phyloP scores from a whole-genome alignment of 2,329 filamentous ascomycete species.

The Dactylellina haptotyla region DNA sequence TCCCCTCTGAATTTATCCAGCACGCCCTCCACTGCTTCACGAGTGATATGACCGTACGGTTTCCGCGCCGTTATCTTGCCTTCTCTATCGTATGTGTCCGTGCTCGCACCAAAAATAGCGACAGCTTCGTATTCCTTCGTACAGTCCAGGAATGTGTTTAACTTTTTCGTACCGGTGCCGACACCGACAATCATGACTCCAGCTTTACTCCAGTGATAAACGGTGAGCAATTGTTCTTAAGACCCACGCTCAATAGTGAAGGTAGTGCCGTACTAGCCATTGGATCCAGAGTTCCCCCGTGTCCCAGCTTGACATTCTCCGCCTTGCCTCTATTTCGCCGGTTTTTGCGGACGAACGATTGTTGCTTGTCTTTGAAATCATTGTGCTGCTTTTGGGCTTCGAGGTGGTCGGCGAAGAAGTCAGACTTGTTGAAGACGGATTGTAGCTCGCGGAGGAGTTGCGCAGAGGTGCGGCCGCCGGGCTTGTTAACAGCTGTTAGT shows the following conservation, averaged over 20 bases:
- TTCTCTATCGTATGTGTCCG: conserved; percentile 88
- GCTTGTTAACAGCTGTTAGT: conserved; percentile 89
- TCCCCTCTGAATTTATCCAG: conserved; percentile 80
- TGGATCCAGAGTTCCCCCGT: conserved; percentile 94
- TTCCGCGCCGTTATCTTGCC: conserved; percentile 83
- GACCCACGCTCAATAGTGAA: not conserved
- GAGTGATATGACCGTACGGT: conserved; percentile 82
- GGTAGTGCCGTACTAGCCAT: conserved; percentile 70
- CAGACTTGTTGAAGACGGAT: conserved; percentile 81
- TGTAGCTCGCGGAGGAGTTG: conserved; percentile 91
- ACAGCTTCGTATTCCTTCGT: conserved; percentile 93
- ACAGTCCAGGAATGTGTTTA: conserved; percentile 82
- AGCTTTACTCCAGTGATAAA: conserved; percentile 59
- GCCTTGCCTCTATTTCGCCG: conserved; percentile 70
- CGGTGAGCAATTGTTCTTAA: not conserved
- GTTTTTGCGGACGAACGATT: conserved; percentile 63
- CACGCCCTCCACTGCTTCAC: conserved; percentile 78
- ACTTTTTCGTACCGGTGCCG: conserved; percentile 84
- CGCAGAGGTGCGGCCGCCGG: conserved; percentile 83
- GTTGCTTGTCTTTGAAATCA: conserved; percentile 67
- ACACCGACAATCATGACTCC: conserved; percentile 90
- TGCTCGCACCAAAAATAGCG: conserved; percentile 88
- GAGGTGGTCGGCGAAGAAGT: conserved; percentile 81
- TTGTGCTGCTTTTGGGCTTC: conserved; percentile 70
- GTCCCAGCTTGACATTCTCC: conserved; percentile 76